Base-by-base conservation (phyloP, 2,329 filamentous ascomycete species). In the Epichloe sylvatica region DNA sequence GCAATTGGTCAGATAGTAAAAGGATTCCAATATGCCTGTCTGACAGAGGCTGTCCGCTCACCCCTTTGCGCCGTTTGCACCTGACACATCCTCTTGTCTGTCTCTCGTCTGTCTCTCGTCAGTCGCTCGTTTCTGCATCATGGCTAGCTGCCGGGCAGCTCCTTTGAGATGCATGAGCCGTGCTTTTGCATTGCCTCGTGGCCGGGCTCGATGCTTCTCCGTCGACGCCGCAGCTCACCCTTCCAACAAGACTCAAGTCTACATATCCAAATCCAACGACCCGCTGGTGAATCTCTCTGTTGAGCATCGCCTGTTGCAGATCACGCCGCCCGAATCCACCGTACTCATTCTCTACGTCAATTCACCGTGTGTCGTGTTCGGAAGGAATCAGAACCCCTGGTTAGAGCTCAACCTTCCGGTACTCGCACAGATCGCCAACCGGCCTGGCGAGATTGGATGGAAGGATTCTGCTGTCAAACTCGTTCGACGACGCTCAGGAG, bases 361-460 rank as follows among this genome's bases (percentile, higher is more conserved):
- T 68, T 69, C 79, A 37, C 89, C 91, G 1, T 89, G 86, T 63
- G 77, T 98, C 52, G 83, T 98, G 62, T 83, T 98, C 57, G 92
- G 92, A 41, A 82, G 92, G 52, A 98, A 98, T 65, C 92, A 98
- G 70, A 98, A 98, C 64, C 92, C 92, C 49, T 98, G 91, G 92
- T 75, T 87, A 8, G 92, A 98, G 70, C 81, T 87, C 53, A 86
- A 94, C 62, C 74, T 96, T 8, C 69, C 69, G 38, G 71, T 79
- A 1, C 70, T 94, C 2, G 59, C 59, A 3, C 55, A 54, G 47
- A 57, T 57, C 46, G 50, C 54, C 7, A 44, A 53, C n/a, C 46
- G 47, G 8, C 57, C 56, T 8, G 52, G 57, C 15, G 57, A 52
- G 40, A 43, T 58, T 53, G 54, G 54, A 0, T 61, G 57, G 62